A percentile compares a stretch with the other conserved stretches of the same genome.
These are phyloP conservation scores for Coemansia sp. DNA, from an alignment of 192 early-diverging fungal species.

Conservation along the genomic window DNA sequence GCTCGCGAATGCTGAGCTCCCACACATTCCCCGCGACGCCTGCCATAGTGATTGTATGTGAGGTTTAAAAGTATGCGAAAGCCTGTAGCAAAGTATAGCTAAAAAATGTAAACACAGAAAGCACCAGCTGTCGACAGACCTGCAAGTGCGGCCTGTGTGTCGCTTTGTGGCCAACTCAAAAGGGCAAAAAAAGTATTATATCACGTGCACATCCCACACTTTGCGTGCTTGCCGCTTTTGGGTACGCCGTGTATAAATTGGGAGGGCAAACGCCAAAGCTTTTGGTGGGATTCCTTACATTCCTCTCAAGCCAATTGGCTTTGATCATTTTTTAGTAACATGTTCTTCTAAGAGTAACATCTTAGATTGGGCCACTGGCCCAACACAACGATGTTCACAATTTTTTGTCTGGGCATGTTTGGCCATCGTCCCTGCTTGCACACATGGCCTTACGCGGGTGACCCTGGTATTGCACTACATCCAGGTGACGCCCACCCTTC, in stretches of 20 bases:
- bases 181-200: no score
- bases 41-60: conserved; percentile 12
- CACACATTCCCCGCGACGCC: conserved; percentile 43
- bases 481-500: conserved; percentile 32
- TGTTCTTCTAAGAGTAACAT: conserved; percentile 39
- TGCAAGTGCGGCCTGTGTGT: no score
- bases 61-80: neutral
- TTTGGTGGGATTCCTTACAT: conserved; percentile 7
- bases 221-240: no score
- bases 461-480: conserved; percentile 45
- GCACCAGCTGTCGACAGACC: no score
- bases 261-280: neutral
- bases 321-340: conserved; percentile 32
- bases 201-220: no score
- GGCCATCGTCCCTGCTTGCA: conserved; percentile 34
- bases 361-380: conserved; percentile 25
- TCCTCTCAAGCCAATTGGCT: conserved; percentile 25
- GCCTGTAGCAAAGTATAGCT: no score
- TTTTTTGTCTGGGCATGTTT: conserved; percentile 33
- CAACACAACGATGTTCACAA: conserved; percentile 28
- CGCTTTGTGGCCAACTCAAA: no score
- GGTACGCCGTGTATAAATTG: conserved; percentile 6
- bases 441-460: conserved; percentile 26
- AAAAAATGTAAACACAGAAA: no score
- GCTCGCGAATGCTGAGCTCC: conserved; percentile 51